Conservation (phyloP, 768 basidiomycete genomes). For the Vararia minispora region DNA sequence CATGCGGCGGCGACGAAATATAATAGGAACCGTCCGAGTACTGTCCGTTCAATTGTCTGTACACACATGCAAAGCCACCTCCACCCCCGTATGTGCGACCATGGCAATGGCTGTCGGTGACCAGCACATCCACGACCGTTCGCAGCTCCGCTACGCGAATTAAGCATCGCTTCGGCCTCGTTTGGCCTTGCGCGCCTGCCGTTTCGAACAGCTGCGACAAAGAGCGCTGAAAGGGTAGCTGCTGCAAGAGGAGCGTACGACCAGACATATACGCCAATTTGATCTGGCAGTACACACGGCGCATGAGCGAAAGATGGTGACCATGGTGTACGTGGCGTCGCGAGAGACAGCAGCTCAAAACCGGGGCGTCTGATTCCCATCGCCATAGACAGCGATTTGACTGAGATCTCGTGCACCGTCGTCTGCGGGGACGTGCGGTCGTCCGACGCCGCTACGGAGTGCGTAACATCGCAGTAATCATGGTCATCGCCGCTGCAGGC, state of each 20-base stretch:
- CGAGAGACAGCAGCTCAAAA: constrained; percentile 81
- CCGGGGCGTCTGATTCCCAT: constrained; percentile 81
- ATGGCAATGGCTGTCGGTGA: too few relatives aligned
- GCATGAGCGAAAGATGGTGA: constrained; percentile 34
- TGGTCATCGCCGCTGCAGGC: constrained; percentile 78
- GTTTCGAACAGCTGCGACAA: too few relatives aligned
- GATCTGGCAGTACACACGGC: constrained; percentile 78
- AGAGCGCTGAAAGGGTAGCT: too few relatives aligned
- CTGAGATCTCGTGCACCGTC: constrained; percentile 60
- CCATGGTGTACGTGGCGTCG: constrained; percentile 26
- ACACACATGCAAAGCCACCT: too few relatives aligned
- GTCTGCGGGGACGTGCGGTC: constrained; percentile 13
- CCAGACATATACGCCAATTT: constrained; percentile 63
- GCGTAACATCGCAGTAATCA: constrained; percentile 81
- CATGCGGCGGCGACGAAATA: too few relatives aligned
- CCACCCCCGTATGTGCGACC: too few relatives aligned
- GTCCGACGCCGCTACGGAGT: constrained; percentile 23
- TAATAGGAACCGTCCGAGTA: too few relatives aligned
- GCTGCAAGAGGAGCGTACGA: constrained; percentile 60
- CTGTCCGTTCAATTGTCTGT: too few relatives aligned
- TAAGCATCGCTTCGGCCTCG: too few relatives aligned
- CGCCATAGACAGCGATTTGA: constrained; percentile 86
- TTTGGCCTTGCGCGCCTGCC: too few relatives aligned
- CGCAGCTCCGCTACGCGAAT: too few relatives aligned
- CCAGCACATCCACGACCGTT: too few relatives aligned